Percentiles rank a stretch among this genome's conserved stretches.
Evolutionary conservation across 1,284 basidiomycete species (phyloP).

Genomic region (Amylostereum chailletii): DNA sequence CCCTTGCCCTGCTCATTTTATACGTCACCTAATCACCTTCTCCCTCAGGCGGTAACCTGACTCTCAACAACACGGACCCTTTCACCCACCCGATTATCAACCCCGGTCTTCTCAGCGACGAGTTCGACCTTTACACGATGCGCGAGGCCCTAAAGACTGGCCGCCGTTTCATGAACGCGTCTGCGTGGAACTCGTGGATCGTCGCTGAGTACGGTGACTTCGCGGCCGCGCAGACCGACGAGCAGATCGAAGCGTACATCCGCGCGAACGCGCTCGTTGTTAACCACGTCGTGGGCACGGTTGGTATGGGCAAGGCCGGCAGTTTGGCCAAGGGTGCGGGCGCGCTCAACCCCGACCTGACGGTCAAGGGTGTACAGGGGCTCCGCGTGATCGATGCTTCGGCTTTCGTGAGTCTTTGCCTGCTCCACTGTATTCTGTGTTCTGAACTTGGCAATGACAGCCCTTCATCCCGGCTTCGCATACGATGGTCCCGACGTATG

Average conservation of each 20-base stretch:
- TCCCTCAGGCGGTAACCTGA: slow-evolving; percentile 19
- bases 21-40: slow-evolving; percentile 11
- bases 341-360: slow-evolving; percentile 46
- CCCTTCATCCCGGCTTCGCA: slow-evolving; percentile 12
- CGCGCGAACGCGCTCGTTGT: slow-evolving; percentile 13
- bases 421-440: neutral
- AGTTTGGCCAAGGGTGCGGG: slow-evolving; percentile 13
- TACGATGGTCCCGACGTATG: slow-evolving; percentile 10
- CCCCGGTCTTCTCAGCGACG: slow-evolving; percentile 30
- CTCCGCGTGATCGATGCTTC: slow-evolving; percentile 20
- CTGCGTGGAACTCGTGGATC: slow-evolving; percentile 17
- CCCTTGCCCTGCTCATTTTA: neutral
- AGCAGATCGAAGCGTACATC: slow-evolving; percentile 17
- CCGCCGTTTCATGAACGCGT: slow-evolving; percentile 14
- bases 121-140: slow-evolving; percentile 16
- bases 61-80: slow-evolving; percentile 13
- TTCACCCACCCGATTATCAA: slow-evolving; percentile 34
- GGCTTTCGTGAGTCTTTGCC: slow-evolving; percentile 11
- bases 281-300: slow-evolving; percentile 21
- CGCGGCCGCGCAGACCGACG: slow-evolving; percentile 16
- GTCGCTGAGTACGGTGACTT: slow-evolving; percentile 13
- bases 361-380: slow-evolving; percentile 37
- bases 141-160: slow-evolving; percentile 14
- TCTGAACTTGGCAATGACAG: slow-evolving; percentile 1
- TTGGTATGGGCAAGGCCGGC: slow-evolving; percentile 17